Evolutionary conservation across 1,284 basidiomycete species (phyloP).

Genomic region (Fomitopsis betulina): DNA sequence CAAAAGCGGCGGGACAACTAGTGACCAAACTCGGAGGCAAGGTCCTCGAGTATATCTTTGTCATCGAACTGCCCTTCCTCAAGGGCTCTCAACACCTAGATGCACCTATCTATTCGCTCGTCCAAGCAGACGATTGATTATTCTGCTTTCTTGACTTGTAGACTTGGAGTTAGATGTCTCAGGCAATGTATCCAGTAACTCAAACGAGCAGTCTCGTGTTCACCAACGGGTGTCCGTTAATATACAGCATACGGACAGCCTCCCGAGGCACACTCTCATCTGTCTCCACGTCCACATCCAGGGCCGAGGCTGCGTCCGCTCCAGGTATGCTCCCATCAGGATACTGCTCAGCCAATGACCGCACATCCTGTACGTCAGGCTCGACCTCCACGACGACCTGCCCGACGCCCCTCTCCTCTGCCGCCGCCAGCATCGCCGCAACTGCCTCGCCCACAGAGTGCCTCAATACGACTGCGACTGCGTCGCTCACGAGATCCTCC

Average conservation of each 20-base stretch:
- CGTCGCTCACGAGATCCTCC: conserved; percentile 49
- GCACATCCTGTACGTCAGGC: conserved; percentile 35
- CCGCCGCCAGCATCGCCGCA: conserved; percentile 50
- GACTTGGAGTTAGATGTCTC: background rate
- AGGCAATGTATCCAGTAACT: background rate
- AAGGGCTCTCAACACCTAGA: conserved; percentile 78
- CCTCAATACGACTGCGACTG: conserved; percentile 58
- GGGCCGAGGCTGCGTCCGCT: conserved; percentile 3
- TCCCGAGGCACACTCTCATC: conserved; percentile 25
- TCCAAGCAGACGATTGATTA: conserved; percentile 67
- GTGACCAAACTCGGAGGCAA: conserved; percentile 80
- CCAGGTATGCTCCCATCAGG: background rate
- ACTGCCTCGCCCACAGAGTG: conserved; percentile 47
- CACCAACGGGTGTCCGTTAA: conserved; percentile 71
- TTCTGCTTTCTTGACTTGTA: background rate
- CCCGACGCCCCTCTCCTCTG: conserved; percentile 40
- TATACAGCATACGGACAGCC: conserved; percentile 54
- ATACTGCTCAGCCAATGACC: conserved; percentile 30
- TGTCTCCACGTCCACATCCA: conserved; percentile 24
- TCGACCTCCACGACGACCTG: conserved; percentile 52
- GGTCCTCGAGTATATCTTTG: conserved; percentile 91
- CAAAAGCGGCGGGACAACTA: conserved; percentile 90
- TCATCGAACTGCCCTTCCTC: conserved; percentile 86
- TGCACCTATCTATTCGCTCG: conserved; percentile 84
- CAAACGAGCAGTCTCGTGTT: conserved; percentile 71